Base-by-base conservation (phyloP, 805 yeast genomes). In the Kodamaea nitidulidarum region DNA sequence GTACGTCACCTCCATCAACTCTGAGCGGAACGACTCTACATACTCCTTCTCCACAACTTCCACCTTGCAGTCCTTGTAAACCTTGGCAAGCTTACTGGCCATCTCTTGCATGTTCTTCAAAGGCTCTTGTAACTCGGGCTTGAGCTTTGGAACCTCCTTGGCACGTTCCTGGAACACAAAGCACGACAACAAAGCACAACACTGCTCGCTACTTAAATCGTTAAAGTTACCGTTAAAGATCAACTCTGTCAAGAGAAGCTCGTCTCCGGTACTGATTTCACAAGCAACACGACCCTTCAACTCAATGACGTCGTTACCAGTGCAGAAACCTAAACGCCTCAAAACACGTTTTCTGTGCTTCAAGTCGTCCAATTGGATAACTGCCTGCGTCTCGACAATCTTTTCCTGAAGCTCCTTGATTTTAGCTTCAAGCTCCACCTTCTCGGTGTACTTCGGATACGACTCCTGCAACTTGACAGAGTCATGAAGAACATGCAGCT, bases 231-330 rank as follows among this genome's bases (percentile, higher is more conserved):
- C 98, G 58, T 90, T 90, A 73, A 93, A 93, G 22, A 93, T 85
- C 49, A 93, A 69, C 58, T 93, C 98, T 0, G 99, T 93, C 36
- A 93, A 64, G 45, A 88, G 57, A 40, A 88, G 65, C 62, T 88
- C 96, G 55, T 81, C 88, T 43, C 96, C 97, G 15, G 95, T 84
- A 51, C 91, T 81, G 51, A 91, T 91, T 55, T 91, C 97, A 63
- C 98, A 91, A 0, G 96, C 97, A 41, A 93, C 98, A 58, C 98
- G 78, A 40, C 99, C 99, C 63, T 93, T 93, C 53, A 93, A 73
- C 60, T 93, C 97, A 47, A 93, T 95, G 45, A 93, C 82, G 61
- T 93, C 98, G 46, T 78, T 75, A 39, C 80, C 81, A 2, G 95
- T 82, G 29, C 90, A 82, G 66, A 93, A 93, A 0, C 93, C 97